Percentiles rank a stretch among this genome's conserved stretches.
Conservation (phyloP, 331 rosid genomes). For the Saraca asoca region DNA sequence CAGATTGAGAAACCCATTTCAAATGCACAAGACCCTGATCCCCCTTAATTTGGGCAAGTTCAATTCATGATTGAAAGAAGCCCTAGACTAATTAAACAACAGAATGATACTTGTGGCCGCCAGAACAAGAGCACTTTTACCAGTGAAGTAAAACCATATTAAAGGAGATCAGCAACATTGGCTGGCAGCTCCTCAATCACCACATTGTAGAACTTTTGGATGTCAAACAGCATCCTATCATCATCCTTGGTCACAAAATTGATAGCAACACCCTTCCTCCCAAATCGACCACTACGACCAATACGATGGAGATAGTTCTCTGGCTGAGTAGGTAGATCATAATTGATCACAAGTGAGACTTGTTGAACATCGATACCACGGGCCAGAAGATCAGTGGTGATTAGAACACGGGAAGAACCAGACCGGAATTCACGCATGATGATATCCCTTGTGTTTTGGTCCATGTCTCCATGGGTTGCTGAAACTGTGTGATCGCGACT, state of each 20-base stretch:
- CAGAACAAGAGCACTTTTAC: constrained; percentile 33
- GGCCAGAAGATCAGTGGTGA: constrained; percentile 74
- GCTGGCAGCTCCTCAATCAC: constrained; percentile 70
- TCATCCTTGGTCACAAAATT: constrained; percentile 66
- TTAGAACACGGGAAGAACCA: constrained; percentile 75
- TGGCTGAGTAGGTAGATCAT: constrained; percentile 71
- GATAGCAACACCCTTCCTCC: constrained; percentile 75
- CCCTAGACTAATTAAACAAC: constrained; percentile 38
- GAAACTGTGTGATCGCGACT: constrained; percentile 74
- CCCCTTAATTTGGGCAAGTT: constrained; percentile 24
- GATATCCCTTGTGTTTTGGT: constrained; percentile 76
- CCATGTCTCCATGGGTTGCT: constrained; percentile 88
- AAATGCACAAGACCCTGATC: constrained; percentile 28
- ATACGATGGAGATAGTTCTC: constrained; percentile 76
- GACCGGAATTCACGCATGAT: constrained; percentile 86
- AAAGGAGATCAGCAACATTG: constrained; percentile 75
- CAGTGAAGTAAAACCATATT: constrained; percentile 34
- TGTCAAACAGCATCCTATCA: constrained; percentile 63
- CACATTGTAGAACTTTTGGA: constrained; percentile 69
- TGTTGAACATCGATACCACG: constrained; percentile 79
- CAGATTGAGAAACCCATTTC: constrained; percentile 35
- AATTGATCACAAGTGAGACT: constrained; percentile 71
- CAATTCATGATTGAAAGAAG: constrained; percentile 34
- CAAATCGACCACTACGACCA: constrained; percentile 74
- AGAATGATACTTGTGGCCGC: constrained; percentile 32